A percentile compares a stretch with the other conserved stretches of the same genome.
Conservation (phyloP, 2,329 filamentous ascomycete species). For the Lasiodiplodia sp. region DNA sequence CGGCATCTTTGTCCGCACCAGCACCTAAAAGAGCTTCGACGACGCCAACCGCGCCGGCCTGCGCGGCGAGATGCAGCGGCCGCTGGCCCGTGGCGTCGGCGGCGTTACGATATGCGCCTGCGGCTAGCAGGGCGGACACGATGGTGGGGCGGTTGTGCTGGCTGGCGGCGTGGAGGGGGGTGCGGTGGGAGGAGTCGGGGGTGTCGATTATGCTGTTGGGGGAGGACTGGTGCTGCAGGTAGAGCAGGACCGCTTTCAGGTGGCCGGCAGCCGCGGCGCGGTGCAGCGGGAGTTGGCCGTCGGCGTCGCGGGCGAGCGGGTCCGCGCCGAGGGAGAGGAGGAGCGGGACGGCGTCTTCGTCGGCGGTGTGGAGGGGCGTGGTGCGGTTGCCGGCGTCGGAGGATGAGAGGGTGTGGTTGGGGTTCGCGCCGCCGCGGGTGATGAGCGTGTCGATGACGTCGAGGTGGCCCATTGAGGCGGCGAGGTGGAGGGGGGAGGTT, state of each 20-base stretch:
- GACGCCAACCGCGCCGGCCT: neutral
- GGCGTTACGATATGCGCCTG: slow-evolving; percentile 1
- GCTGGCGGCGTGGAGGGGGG: neutral
- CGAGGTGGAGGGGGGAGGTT: neutral
- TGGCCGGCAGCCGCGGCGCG: neutral
- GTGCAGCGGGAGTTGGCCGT: neutral
- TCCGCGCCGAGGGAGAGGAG: neutral
- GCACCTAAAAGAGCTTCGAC: neutral
- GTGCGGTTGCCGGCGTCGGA: too few relatives aligned
- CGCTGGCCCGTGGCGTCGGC: neutral
- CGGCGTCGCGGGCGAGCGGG: neutral
- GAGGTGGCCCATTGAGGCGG: neutral
- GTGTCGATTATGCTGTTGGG: neutral
- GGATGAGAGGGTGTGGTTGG: too few relatives aligned
- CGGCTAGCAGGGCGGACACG: neutral
- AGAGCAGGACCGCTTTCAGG: neutral
- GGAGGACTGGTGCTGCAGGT: too few relatives aligned
- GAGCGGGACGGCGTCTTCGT: neutral
- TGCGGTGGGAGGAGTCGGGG: neutral
- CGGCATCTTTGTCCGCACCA: neutral
- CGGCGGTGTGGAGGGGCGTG: too few relatives aligned
- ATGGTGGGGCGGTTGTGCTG: neutral
- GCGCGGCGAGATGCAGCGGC: neutral
- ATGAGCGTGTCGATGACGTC: neutral
- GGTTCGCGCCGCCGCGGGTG: neutral